Base-by-base conservation (phyloP, 305 asterid genomes). In the Vinca major region DNA sequence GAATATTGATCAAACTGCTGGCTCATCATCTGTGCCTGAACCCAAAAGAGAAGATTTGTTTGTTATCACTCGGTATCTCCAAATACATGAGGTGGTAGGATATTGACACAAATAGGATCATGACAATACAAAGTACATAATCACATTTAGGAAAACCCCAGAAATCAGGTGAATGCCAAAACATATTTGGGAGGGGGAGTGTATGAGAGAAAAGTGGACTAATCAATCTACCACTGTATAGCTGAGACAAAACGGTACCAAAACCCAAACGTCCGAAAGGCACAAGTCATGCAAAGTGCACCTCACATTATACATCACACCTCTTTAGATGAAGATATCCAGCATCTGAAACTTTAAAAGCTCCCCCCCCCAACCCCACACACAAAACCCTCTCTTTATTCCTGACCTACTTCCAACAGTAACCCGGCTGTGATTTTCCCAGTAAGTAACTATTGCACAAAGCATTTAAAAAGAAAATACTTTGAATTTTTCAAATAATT, bases 21-120 rank as follows among this genome's bases (percentile, higher is more conserved):
- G 63, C 77, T 77, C 86, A 81, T 80, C 40, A 70, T 73, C 70
- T 81, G 86, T 71, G 83, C 89, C 96, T 88, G 93, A 66, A 64
- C 40, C 55, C 62, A 70, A 70, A 57, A 65, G 53, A 51, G n/a
- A 62, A 10, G 2, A 65, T 20, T 58, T 26, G 6, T 12, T 49
- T 17, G 39, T 40, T 11, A 7, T 68, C 40, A 16, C 19, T 4
- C 10, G n/a, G 12, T 5, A n/a, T 44, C 8, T 21, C 5, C 6
- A 26, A 2, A 48, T 63, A 10, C 17, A 2, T 10, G 33, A 5
- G 16, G 41, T 4, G 19, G 39, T 14, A 26, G 33, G 33, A 1
- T 26, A 26, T 26, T 26, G 33, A 0, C 33, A 63, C 54, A 44
- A 17, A 33, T 26, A 64, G 41, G 53, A 44, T 21, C 43, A 43